Base-by-base conservation (phyloP, 352 stramenopile genomes). In the Globisporangium echinulatum region DNA sequence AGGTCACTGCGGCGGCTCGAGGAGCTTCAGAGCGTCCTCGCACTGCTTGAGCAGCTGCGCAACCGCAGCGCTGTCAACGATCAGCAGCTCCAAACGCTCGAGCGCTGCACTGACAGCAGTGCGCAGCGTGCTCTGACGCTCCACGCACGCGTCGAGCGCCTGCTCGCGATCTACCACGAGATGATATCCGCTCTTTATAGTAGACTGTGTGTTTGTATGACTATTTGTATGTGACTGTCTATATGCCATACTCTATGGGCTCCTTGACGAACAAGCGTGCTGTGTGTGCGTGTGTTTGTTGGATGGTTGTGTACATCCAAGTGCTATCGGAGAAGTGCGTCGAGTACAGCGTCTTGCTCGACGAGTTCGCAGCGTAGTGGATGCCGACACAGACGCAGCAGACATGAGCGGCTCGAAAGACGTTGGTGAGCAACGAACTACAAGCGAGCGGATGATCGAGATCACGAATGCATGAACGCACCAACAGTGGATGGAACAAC, bases 261-360 rank as follows among this genome's bases (percentile, higher is more conserved):
- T 56, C 63, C 63, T 68, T 73, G 40, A 70, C 52, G n/a, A 51
- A 14, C 8, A 25, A 19, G 11, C 17, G n/a, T 33, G 14, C 6
- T 7, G 46, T 13, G 17, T 11, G n/a, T 52, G 14, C 50, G n/a
- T 15, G 19, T 51, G 38, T 14, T 50, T 33, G 25, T 33, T 33
- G 25, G 25, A 33, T 17, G 43, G 3, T 15, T 6, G 15, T 56
- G 52, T 36, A 71, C 68, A 60, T 90, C 51, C 71, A 82, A 67
- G 67, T 86, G 52, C 59, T 89, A 57, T 89, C 79, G 2, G 73
- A 85, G 64, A 89, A 89, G 59, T 86, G 72, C 56, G 79, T 87
- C 64, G 76, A 88, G 71, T 81, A 75, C 67, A 79, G 71, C 49
- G 55, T 69, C 10, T 52, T 88, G 39, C 62, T 88, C 56, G 72